Base-by-base conservation (phyloP, 2,329 filamentous ascomycete species). In the Coniella lustricola region DNA sequence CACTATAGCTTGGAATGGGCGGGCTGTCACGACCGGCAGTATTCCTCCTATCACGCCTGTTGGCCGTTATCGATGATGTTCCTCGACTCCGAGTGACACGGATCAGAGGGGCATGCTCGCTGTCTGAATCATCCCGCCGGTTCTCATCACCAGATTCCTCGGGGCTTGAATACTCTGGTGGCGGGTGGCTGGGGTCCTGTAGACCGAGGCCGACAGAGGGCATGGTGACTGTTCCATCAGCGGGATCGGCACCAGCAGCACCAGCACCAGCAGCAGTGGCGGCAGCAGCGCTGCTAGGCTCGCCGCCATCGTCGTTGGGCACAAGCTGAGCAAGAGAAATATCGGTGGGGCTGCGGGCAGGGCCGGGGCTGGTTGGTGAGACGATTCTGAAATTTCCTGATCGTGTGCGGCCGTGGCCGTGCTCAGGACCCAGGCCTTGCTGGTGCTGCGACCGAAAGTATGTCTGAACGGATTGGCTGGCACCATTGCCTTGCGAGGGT, bases 261-360 rank as follows among this genome's bases (percentile, higher is more conserved):
- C 67, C 64, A 37, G 66, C 72, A 58, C 84, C 84, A 54, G 25
- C 25, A 10, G 25, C 25, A 29, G 25, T 10, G 18, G 52, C 59
- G 33, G 60, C 61, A 35, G 59, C 61, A 34, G 67, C 64, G 38
- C 66, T 73, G 58, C 84, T 86, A 20, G 80, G 76, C 49, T 90
- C 87, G 60, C 89, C 87, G n/a, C 74, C 79, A 48, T 82, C 77
- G 56, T 90, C 84, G 54, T 69, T 74, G 3, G 77, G 85, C 38
- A 87, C 83, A 46, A 96, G 76, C 60, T 91, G 89, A 22, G 90
- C 87, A 41, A 98, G 78, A 8, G 90, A 96, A 56, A 98, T 98
- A 64, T 97, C 93, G 10, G 93, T 97, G 8, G 93, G 90, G 60
- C 88, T 94, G 57, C 91, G 80, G 53, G 90, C 77, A 2, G 93